Percentiles rank a stretch among this genome's conserved stretches.
Conservation (phyloP, 305 asterid species). For the Petunia hybrid region DNA sequence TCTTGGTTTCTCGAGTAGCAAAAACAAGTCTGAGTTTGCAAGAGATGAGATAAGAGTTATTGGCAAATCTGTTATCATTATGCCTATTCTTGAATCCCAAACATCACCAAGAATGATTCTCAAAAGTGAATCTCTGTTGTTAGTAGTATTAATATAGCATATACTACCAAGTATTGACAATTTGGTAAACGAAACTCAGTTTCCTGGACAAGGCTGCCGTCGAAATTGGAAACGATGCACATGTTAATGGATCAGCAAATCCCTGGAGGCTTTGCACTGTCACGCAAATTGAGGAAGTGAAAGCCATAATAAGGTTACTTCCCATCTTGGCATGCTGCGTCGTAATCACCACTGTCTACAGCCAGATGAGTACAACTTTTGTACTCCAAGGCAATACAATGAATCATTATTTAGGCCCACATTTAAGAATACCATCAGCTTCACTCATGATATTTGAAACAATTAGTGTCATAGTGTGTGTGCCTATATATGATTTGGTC, state of each 20-base stretch:
- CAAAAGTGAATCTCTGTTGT: neutral
- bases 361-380: conserved; percentile 79
- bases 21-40: too few species aligned
- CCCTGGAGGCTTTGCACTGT: conserved; percentile 72
- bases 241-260: conserved; percentile 34
- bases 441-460: conserved; percentile 65
- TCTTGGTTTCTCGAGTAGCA: too few species aligned
- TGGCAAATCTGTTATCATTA: too few species aligned
- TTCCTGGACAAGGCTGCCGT: conserved; percentile 52
- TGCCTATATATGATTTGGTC: conserved; percentile 56
- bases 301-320: conserved; percentile 61
- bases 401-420: conserved; percentile 49
- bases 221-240: conserved; percentile 35
- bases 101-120: too few species aligned
- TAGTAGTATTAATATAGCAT: too few species aligned
- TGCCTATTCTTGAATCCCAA: too few species aligned
- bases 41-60: too few species aligned
- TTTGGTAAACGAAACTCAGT: conserved; percentile 31
- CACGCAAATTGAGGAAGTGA: conserved; percentile 82
- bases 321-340: conserved; percentile 77
- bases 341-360: conserved; percentile 61
- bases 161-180: neutral
- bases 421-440: conserved; percentile 63
- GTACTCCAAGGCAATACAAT: conserved; percentile 79
- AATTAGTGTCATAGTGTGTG: conserved; percentile 67